Percentiles rank a stretch among this genome's conserved stretches.
Evolutionary conservation across 495 filamentous ascomycete genomes (phyloP).

Genomic region (Penicillium bovifimosum): DNA sequence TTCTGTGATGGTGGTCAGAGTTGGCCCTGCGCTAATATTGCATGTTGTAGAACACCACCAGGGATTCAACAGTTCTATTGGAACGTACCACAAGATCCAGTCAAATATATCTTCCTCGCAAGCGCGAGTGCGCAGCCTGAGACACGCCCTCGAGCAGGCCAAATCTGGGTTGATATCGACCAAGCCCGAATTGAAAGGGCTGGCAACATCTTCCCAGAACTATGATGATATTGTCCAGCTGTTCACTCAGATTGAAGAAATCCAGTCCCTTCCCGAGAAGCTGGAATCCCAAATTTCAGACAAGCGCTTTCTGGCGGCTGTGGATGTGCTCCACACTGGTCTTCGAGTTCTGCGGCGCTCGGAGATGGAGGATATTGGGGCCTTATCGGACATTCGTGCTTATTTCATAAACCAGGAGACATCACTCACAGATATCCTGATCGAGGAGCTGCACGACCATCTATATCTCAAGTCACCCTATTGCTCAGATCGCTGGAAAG

Average conservation of each 20-base stretch:
- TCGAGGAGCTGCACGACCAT: constrained; percentile 96
- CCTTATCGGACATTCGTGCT: constrained; percentile 74
- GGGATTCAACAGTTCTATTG: constrained; percentile 98
- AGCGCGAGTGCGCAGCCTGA: constrained; percentile 71
- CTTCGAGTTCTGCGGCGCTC: constrained; percentile 75
- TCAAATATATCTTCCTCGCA: constrained; percentile 86
- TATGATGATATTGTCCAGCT: constrained; percentile 89
- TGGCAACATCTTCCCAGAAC: constrained; percentile 77
- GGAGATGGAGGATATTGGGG: constrained; percentile 88
- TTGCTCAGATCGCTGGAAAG: constrained; percentile 91
- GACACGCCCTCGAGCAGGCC: constrained; percentile 74
- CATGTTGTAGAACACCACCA: constrained; percentile 76
- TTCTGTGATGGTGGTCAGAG: not conserved
- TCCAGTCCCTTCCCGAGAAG: constrained; percentile 87
- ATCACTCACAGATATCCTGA: constrained; percentile 84
- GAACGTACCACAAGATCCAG: constrained; percentile 98
- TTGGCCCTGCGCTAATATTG: constrained; percentile 1
- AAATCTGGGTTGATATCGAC: constrained; percentile 77
- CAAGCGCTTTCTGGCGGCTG: constrained; percentile 88
- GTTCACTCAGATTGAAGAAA: constrained; percentile 76
- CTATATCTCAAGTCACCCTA: constrained; percentile 96
- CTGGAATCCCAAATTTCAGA: constrained; percentile 91
- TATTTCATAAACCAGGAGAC: constrained; percentile 92
- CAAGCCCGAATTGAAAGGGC: constrained; percentile 84
- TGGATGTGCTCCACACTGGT: constrained; percentile 85